Conservation (phyloP, 148 eudicot species). For the Camellia sinensis region DNA sequence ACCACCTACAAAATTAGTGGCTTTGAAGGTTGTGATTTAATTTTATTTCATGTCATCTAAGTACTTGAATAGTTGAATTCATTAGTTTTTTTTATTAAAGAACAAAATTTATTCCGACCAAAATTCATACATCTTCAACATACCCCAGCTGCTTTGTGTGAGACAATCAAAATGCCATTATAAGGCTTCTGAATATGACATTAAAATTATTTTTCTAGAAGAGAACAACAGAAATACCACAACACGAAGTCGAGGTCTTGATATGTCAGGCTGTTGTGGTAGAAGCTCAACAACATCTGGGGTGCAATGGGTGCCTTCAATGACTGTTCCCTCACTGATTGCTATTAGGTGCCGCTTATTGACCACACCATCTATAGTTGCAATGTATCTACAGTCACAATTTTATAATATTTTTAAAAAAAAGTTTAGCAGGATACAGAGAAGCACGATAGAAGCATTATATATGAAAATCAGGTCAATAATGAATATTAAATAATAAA, state of each 20-base stretch:
- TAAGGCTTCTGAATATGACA: background rate
- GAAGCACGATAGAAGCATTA: background rate
- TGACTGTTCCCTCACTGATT: slow-evolving; percentile 66
- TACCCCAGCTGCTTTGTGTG: too few species aligned
- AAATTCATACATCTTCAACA: background rate
- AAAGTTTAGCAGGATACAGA: background rate
- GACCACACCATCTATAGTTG: slow-evolving; percentile 65
- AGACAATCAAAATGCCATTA: background rate
- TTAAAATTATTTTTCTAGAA: background rate
- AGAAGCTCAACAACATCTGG: slow-evolving; percentile 87
- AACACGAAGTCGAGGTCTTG: slow-evolving; percentile 77
- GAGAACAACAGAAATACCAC: slow-evolving; percentile 51
- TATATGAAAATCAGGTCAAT: background rate
- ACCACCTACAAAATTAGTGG: background rate
- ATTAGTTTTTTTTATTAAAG: background rate
- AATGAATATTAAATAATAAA: slow-evolving; percentile 5
- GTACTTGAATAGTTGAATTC: too few species aligned
- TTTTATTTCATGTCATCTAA: background rate
- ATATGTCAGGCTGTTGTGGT: slow-evolving; percentile 65
- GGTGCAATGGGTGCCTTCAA: slow-evolving; percentile 87
- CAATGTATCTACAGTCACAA: slow-evolving; percentile 64
- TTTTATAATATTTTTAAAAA: background rate
- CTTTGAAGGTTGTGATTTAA: background rate
- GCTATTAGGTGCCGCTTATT: slow-evolving; percentile 68
- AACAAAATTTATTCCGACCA: background rate